phyloP scores from a whole-genome alignment of 768 basidiomycete species.

The Phylloporus sp. region DNA sequence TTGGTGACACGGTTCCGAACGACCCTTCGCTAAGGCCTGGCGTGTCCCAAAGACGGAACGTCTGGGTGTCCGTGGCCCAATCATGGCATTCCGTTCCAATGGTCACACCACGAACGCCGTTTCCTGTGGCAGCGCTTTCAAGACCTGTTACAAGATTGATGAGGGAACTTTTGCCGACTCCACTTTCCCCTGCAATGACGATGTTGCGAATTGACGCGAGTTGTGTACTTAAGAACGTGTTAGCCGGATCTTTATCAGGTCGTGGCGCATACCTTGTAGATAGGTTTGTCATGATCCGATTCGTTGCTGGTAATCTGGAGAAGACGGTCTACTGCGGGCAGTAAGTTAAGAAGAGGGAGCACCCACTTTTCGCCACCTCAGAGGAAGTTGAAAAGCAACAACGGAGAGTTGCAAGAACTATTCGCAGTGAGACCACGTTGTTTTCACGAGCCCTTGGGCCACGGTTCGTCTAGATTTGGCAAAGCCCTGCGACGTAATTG shows the following conservation, averaged over 20 bases:
- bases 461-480: conserved; percentile 21
- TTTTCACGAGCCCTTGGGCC: conserved; percentile 13
- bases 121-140: conserved; percentile 19
- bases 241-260: not conserved
- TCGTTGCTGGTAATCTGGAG: not conserved
- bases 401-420: conserved; percentile 9
- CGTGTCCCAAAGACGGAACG: conserved; percentile 30
- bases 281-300: conserved; percentile 6
- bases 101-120: conserved; percentile 23
- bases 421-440: conserved; percentile 19
- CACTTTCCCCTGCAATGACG: conserved; percentile 26
- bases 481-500: conserved; percentile 11
- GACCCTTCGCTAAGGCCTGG: conserved; percentile 29
- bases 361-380: conserved; percentile 4
- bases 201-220: conserved; percentile 24
- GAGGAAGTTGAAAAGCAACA: not conserved
- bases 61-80: conserved; percentile 11
- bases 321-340: not conserved
- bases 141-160: conserved; percentile 27
- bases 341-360: not conserved
- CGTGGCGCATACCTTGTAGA: conserved; percentile 1
- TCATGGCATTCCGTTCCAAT: conserved; percentile 17
- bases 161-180: conserved; percentile 29
- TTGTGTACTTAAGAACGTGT: conserved; percentile 5
- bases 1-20: conserved; percentile 20